Percentiles rank a stretch among this genome's conserved stretches.
Conservation (phyloP, 2,329 filamentous ascomycete genomes). For the Talaromyces sp. region DNA sequence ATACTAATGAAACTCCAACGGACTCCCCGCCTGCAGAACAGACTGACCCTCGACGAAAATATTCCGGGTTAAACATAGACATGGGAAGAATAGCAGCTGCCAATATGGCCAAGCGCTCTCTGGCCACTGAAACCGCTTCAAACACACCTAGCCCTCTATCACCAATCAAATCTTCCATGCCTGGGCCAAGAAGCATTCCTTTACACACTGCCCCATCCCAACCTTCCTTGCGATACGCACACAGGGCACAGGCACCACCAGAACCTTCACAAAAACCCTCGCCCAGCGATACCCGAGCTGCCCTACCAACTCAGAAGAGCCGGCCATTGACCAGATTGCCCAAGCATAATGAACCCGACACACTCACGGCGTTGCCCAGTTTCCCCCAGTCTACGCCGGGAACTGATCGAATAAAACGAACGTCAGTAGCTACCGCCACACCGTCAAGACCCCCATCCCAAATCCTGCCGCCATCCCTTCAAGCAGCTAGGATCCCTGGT, state of each 20-base stretch:
- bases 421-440: neutral
- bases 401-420: slow-evolving; percentile 2
- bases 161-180: slow-evolving; percentile 7
- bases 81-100: neutral
- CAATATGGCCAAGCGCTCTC: slow-evolving; percentile 1
- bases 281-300: neutral
- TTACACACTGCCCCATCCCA: neutral
- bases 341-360: slow-evolving; percentile 1
- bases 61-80: neutral
- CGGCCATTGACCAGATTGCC: slow-evolving; percentile 1
- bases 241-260: neutral
- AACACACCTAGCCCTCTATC: neutral
- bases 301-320: neutral
- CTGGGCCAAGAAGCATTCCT: neutral
- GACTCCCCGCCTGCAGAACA: neutral
- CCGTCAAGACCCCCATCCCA: neutral
- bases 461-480: neutral
- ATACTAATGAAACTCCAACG: neutral
- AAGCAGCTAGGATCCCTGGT: neutral
- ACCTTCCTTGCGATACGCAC: neutral
- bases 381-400: slow-evolving; percentile 1
- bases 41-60: neutral
- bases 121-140: neutral
- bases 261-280: slow-evolving; percentile 3
- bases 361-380: neutral